These are phyloP conservation scores for Chrysanthemum makinoi DNA, from an alignment of 129 eudicot genomes.

Conservation along the genomic window DNA sequence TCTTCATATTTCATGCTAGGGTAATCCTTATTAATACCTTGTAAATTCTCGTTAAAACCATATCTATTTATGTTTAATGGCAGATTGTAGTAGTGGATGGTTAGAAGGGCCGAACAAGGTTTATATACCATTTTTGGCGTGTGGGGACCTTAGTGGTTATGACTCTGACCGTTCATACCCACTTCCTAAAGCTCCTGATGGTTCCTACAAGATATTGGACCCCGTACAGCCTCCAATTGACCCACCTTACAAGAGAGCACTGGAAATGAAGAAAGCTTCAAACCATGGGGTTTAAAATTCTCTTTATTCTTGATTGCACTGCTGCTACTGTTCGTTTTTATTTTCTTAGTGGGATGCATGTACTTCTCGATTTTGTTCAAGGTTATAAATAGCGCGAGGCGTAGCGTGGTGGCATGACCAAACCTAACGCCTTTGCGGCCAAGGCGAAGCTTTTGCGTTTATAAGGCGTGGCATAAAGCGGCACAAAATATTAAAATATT, in stretches of 20 bases:
- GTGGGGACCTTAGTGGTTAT: conserved; percentile 92
- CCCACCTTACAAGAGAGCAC: conserved; percentile 96
- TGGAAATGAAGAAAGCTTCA: conserved; percentile 88
- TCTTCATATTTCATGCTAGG: not conserved
- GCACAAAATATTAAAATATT: too few relatives aligned
- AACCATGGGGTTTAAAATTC: conserved; percentile 59
- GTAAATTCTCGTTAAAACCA: not conserved
- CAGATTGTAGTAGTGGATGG: conserved; percentile 99
- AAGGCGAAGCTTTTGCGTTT: too few relatives aligned
- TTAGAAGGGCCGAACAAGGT: conserved; percentile 92
- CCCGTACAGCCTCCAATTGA: conserved; percentile 98
- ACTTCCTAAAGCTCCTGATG: conserved; percentile 70
- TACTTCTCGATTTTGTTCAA: too few relatives aligned
- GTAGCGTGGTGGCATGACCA: too few relatives aligned
- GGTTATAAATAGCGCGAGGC: too few relatives aligned
- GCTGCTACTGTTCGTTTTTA: conserved; percentile 4
- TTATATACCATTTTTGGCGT: conserved; percentile 91
- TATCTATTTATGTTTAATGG: conserved; percentile 12
- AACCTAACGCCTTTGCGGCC: too few relatives aligned
- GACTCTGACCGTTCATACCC: conserved; percentile 98
- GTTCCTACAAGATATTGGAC: conserved; percentile 70
- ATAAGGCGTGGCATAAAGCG: too few relatives aligned
- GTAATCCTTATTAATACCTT: not conserved
- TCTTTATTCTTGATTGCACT: conserved; percentile 37
- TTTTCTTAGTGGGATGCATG: too few relatives aligned